Base-by-base conservation (phyloP, 177 flowering plant genomes). In the Vitis hybrid region DNA sequence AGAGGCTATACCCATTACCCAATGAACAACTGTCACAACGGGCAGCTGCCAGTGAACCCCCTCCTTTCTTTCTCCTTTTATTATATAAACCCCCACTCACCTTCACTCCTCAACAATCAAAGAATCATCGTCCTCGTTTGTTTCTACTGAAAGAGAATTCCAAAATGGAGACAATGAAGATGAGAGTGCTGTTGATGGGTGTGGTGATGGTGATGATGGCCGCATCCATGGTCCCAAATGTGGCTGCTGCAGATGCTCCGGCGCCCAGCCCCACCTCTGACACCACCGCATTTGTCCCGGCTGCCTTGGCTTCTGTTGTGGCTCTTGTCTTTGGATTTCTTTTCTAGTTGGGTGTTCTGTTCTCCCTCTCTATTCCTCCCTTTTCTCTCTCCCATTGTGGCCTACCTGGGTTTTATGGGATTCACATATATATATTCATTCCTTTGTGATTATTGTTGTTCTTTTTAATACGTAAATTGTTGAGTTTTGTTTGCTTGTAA, bases 231-330 rank as follows among this genome's bases (percentile, higher is more conserved):
- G 33, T 72, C 68, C 71, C 67, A 61, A 75, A 65, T 14, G 85
- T 76, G 18, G 74, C 80, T 0, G 83, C 82, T 1, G 71, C 67
- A 1, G 76, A 80, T 1, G 78, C 85, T 13, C 81, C 82, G 7
- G 81, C 83, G 2, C 83, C 85, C 8, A 22, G 71, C 28, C 84
- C 81, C 4, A 57, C 73, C 19, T 76, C 85, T 1, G 80, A 74
- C 67, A 79, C 82, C 64, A 5, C 78, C 38, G 15, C 38, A 9
- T 64, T 72, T 54, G 72, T 68, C 0, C 79, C 79, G 2, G n/a
- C 72, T 2, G 59, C 62, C 2, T 53, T 72, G 14, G 75, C 75
- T 63, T 76, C 79, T 20, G 69, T 75, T 17, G 73, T 10, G 7
- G 79, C 79, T 28, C 66, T 76, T n/a, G 75, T 73, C 2, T 58